Evolutionary conservation across 345 rosid species (phyloP).

Genomic region (Ceriops tagal): DNA sequence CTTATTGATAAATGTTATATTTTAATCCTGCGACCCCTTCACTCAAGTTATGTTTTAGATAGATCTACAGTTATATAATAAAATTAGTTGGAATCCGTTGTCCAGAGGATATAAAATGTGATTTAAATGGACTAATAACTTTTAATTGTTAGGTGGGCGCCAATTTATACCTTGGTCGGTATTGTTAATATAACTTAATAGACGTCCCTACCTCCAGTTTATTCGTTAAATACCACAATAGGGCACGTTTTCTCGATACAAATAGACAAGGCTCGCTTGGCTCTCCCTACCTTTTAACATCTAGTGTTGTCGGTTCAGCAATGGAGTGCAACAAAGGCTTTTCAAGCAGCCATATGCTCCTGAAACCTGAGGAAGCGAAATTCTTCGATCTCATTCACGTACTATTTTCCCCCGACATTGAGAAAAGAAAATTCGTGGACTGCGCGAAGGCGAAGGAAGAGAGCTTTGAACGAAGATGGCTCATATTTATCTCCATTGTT

Average conservation of each 20-base stretch:
- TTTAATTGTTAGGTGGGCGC: too few relatives aligned
- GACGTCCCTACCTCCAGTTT: too few relatives aligned
- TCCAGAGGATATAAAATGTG: too few relatives aligned
- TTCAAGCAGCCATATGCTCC: slow-evolving; percentile 40
- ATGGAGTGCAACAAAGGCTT: slow-evolving; percentile 36
- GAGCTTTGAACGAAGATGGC: slow-evolving; percentile 45
- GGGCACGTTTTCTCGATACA: not conserved
- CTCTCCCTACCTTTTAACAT: not conserved
- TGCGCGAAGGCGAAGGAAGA: slow-evolving; percentile 31
- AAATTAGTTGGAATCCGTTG: too few relatives aligned
- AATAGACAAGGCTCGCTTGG: not conserved
- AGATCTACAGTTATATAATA: too few relatives aligned
- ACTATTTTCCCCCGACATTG: slow-evolving; percentile 37
- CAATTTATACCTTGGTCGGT: too few relatives aligned
- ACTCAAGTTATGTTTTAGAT: too few relatives aligned
- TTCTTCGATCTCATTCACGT: slow-evolving; percentile 43
- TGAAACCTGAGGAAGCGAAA: slow-evolving; percentile 49
- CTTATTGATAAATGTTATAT: too few relatives aligned
- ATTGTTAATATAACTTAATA: too few relatives aligned
- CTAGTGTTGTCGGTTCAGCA: not conserved
- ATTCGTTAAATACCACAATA: not conserved
- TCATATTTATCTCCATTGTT: slow-evolving; percentile 50
- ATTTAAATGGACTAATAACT: too few relatives aligned
- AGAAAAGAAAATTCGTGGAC: slow-evolving; percentile 41
- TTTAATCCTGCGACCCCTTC: too few relatives aligned